Conservation (phyloP, 306 rosid genomes). For the Pyrus bretschneideri region DNA sequence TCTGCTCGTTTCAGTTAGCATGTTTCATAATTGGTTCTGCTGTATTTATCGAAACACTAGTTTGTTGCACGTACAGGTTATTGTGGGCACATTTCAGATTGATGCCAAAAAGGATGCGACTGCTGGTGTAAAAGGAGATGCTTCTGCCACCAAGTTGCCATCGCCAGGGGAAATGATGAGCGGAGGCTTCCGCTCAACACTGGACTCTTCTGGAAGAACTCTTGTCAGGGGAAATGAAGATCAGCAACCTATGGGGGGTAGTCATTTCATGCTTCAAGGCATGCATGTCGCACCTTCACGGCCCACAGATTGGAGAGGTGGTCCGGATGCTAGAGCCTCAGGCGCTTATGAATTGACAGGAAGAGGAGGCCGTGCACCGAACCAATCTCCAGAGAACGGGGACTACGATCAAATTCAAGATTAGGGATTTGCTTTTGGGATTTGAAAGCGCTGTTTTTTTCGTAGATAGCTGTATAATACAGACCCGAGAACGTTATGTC, state of each 20-base stretch:
- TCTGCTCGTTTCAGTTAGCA: not conserved
- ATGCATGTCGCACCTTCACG: conserved; percentile 49
- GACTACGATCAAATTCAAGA: conserved; percentile 79
- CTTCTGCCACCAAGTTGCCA: conserved; percentile 58
- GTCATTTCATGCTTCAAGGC: conserved; percentile 77
- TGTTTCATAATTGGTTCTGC: not conserved
- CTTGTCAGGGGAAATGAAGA: conserved; percentile 60
- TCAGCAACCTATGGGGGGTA: conserved; percentile 57
- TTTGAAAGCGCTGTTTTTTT: conserved; percentile 21
- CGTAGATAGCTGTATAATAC: conserved; percentile 64
- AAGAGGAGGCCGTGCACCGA: conserved; percentile 52
- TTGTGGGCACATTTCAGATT: conserved; percentile 70
- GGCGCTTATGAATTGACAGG: conserved; percentile 62
- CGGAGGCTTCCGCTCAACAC: conserved; percentile 51
- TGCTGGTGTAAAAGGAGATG: conserved; percentile 54
- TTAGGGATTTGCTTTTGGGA: conserved; percentile 25
- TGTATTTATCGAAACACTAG: not conserved
- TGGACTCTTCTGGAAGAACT: conserved; percentile 57
- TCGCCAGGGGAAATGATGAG: conserved; percentile 50
- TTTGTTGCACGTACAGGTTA: conserved; percentile 49
- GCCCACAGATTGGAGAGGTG: conserved; percentile 68
- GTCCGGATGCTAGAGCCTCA: conserved; percentile 46
- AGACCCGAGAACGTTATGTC: conserved; percentile 33
- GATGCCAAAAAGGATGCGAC: conserved; percentile 61
- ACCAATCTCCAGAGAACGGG: conserved; percentile 84